Percentiles rank a stretch among this genome's conserved stretches.
Conservation (phyloP, 805 yeast genomes). For the Zygosaccharomyces kombuchaensis region DNA sequence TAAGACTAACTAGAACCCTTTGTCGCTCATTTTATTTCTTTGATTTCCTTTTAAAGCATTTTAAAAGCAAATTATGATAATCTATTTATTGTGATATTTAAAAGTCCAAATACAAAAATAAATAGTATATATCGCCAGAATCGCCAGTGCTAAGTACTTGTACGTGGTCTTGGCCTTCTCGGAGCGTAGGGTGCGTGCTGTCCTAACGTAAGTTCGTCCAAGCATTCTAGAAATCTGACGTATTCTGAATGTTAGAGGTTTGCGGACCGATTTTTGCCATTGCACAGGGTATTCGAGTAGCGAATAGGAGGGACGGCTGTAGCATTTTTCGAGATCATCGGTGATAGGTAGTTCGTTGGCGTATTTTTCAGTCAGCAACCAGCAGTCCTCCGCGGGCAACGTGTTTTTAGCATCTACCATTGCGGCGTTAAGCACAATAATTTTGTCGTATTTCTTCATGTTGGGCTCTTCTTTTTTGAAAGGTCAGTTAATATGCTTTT, state of each 20-base stretch:
- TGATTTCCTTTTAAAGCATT: no score
- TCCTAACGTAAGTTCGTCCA: neutral
- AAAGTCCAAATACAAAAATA: conserved; percentile 5
- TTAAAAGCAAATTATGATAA: no score
- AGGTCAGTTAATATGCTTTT: no score
- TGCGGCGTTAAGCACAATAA: conserved; percentile 5
- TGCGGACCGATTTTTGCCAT: neutral
- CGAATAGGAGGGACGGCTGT: conserved; percentile 5
- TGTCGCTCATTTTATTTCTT: no score
- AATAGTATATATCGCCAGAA: neutral
- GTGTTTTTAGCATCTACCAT: conserved; percentile 8
- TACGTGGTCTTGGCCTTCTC: neutral
- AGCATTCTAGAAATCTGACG: neutral
- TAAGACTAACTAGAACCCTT: no score
- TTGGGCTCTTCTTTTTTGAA: neutral
- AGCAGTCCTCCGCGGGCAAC: conserved; percentile 8
- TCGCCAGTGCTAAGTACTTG: neutral
- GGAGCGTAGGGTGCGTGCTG: neutral
- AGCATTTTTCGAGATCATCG: neutral
- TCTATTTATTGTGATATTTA: conserved; percentile 1
- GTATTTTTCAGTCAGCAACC: conserved; percentile 12
- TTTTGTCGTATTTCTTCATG: neutral
- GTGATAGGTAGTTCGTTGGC: conserved; percentile 9
- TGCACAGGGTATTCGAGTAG: conserved; percentile 8
- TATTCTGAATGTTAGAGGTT: neutral